These are phyloP conservation scores for Dioscorea cayenensis DNA, from an alignment of 116 monocot genomes.

Conservation along the genomic window DNA sequence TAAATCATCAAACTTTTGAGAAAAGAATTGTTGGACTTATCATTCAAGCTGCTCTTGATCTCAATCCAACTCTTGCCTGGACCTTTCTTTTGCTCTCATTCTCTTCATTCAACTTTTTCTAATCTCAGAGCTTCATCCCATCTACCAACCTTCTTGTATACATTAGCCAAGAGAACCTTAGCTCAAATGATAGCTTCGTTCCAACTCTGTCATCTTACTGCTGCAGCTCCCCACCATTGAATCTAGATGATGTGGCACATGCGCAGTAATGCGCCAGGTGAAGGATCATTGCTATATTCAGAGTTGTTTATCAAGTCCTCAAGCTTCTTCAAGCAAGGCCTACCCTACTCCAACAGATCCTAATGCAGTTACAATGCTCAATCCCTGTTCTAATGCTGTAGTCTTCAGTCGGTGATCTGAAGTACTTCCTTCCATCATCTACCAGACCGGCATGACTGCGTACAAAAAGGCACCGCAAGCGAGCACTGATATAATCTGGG, in stretches of 20 bases:
- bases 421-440: conserved; percentile 46
- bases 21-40: neutral
- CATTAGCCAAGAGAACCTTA: conserved; percentile 77
- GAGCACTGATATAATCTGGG: conserved; percentile 68
- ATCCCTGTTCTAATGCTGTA: conserved; percentile 44
- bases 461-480: conserved; percentile 70
- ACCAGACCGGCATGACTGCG: conserved; percentile 71
- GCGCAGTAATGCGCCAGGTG: conserved; percentile 70
- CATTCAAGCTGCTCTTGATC: conserved; percentile 3
- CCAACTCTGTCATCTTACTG: conserved; percentile 73
- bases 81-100: conserved; percentile 46
- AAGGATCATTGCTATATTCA: conserved; percentile 24
- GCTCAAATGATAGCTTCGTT: conserved; percentile 62
- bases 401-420: conserved; percentile 37
- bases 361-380: conserved; percentile 81
- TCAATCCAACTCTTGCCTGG: conserved; percentile 73
- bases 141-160: conserved; percentile 46
- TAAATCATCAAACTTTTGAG: neutral
- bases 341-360: conserved; percentile 63
- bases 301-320: conserved; percentile 44
- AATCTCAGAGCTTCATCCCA: conserved; percentile 71
- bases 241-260: conserved; percentile 42
- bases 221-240: conserved; percentile 54
- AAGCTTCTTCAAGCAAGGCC: conserved; percentile 71
- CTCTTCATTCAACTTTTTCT: conserved; percentile 55